phyloP scores from a whole-genome alignment of 148 eudicot genomes.

The Persicaria tinctoria region DNA sequence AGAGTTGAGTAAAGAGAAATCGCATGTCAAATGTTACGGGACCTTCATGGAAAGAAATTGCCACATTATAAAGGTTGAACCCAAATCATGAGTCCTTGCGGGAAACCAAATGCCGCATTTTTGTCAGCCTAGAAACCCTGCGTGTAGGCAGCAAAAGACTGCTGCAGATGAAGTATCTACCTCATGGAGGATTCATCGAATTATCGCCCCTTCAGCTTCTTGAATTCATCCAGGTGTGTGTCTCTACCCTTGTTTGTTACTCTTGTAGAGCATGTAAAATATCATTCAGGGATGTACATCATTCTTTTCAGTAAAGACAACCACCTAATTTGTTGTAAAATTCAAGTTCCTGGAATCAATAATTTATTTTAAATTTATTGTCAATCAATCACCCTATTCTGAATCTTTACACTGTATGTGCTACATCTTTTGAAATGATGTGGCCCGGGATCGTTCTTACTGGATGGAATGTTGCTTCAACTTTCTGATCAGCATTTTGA shows the following conservation, averaged over 20 bases:
- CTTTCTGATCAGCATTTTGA: background rate
- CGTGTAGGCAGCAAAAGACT: background rate
- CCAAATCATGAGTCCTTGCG: background rate
- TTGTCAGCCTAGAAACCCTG: background rate
- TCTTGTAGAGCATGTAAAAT: conserved; percentile 6
- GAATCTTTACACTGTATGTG: background rate
- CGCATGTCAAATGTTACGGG: background rate
- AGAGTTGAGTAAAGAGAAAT: conserved; percentile 24
- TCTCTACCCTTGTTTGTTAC: background rate
- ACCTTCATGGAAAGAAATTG: background rate
- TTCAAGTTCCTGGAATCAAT: background rate
- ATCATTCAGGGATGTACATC: background rate
- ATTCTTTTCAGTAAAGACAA: conserved; percentile 1
- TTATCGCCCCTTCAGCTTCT: background rate
- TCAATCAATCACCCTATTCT: background rate
- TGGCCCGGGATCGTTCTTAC: background rate
- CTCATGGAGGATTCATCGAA: background rate
- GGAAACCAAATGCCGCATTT: background rate
- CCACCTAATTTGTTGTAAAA: background rate
- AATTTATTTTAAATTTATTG: background rate
- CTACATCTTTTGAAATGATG: background rate
- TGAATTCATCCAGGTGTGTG: background rate
- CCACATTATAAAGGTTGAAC: background rate
- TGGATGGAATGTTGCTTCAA: background rate
- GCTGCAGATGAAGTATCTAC: conserved; percentile 1